Percentiles rank a stretch among this genome's conserved stretches.
Conservation (phyloP, 805 yeast genomes). For the Blastobotrys muscicola region DNA sequence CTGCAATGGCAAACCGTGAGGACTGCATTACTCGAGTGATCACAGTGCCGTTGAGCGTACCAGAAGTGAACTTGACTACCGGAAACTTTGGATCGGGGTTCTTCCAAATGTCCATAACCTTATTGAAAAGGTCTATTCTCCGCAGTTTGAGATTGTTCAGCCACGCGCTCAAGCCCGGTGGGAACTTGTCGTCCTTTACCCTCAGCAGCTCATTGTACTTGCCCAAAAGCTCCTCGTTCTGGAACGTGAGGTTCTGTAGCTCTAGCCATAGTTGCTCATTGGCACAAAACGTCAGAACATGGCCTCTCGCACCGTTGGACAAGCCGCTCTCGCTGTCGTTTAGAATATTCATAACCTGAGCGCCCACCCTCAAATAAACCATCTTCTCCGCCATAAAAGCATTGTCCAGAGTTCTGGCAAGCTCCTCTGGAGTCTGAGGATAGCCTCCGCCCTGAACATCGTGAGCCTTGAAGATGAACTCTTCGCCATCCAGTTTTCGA, state of each 20-base stretch:
- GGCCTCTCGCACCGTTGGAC: constrained; percentile 88
- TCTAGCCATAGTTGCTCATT: constrained; percentile 5
- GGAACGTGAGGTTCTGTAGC: background rate
- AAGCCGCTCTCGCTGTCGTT: constrained; percentile 50
- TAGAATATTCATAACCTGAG: constrained; percentile 85
- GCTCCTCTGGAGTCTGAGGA: constrained; percentile 10
- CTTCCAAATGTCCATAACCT: background rate
- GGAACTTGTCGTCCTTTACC: constrained; percentile 1
- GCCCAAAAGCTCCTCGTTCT: constrained; percentile 6
- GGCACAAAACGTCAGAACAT: constrained; percentile 44
- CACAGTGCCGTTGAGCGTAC: too few species aligned
- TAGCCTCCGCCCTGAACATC: constrained; percentile 27
- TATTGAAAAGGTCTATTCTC: too few species aligned
- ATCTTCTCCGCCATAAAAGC: constrained; percentile 61
- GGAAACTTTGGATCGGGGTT: background rate
- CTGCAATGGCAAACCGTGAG: too few species aligned
- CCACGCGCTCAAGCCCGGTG: constrained; percentile 4
- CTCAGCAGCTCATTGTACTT: constrained; percentile 14
- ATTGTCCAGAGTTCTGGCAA: constrained; percentile 34
- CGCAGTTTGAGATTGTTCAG: constrained; percentile 4
- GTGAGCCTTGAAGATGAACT: constrained; percentile 34
- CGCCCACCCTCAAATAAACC: constrained; percentile 63
- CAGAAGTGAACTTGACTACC: background rate
- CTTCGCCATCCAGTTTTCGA: constrained; percentile 39
- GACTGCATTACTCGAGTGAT: too few species aligned